phyloP scores from a whole-genome alignment of 495 filamentous ascomycete genomes.

The Glonium stellatum region DNA sequence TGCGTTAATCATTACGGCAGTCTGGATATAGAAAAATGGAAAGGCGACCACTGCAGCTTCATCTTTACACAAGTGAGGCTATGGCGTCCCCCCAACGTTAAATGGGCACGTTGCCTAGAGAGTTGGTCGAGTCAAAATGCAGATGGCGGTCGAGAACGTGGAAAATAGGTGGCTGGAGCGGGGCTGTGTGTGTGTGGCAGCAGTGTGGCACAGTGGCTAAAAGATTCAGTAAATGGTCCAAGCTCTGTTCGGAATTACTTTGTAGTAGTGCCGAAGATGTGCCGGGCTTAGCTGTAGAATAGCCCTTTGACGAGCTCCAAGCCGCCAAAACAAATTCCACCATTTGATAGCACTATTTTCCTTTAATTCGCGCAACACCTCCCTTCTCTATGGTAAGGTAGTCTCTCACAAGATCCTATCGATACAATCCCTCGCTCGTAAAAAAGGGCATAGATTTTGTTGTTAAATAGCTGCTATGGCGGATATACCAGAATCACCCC shows the following conservation, averaged over 20 bases:
- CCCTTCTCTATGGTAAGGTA: too few species aligned
- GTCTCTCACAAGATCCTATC: too few species aligned
- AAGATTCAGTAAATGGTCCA: neutral
- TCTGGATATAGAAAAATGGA: neutral
- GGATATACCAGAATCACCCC: constrained; percentile 1
- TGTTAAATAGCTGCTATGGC: neutral
- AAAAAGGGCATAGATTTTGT: neutral
- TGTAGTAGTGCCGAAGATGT: too few species aligned
- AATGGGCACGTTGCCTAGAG: neutral
- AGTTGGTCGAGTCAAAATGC: neutral
- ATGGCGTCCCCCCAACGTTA: neutral
- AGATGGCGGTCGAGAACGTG: neutral
- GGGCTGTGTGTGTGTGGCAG: too few species aligned
- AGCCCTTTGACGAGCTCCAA: too few species aligned
- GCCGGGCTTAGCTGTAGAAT: too few species aligned
- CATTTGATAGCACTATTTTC: too few species aligned
- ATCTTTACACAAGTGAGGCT: neutral
- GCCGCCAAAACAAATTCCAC: too few species aligned
- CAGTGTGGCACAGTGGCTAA: too few species aligned
- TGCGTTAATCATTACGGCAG: neutral
- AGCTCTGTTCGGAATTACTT: too few species aligned
- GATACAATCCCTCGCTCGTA: too few species aligned
- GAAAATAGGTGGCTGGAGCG: neutral
- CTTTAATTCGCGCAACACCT: too few species aligned
- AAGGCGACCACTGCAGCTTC: neutral